Base-by-base conservation (phyloP, 108 stramenopile genomes). In the Pseudonitzschia delicatissima region DNA sequence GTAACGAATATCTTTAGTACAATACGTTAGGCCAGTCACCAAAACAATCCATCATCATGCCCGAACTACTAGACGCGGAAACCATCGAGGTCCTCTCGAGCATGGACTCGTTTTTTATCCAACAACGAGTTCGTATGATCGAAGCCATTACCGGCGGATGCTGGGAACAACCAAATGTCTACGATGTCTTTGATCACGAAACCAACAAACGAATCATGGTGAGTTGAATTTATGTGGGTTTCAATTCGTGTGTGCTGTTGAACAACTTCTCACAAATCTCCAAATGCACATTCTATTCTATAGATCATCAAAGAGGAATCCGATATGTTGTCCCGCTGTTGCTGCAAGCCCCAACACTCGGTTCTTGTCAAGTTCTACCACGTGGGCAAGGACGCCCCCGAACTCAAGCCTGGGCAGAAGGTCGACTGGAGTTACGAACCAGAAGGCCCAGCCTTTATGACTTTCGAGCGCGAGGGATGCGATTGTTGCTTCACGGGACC, bases 401-500 rank as follows among this genome's bases (percentile, higher is more conserved):
- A 62, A 62, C 6, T 55, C 29, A 37, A 62, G 12, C 37, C 60
- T 21, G 60, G 60, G 3, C 6, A 62, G 40, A 32, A 33, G 26
- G 40, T 55, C 26, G 53, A 55, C n/a, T 55, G 53, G 53, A 12
- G 29, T 12, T 55, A 55, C n/a, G 31, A 55, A 4, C 53, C 53
- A 25, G 31, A 0, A 7, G 55, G 64, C 31, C 15, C 35, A 18
- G 42, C 62, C 12, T 39, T 78, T 2, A 25, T 73, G 51, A 68
- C 77, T n/a, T 36, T 73, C 29, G 62, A 73, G 52, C 71, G 77
- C 0, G 40, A 45, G 18, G 77, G 72, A 23, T 66, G 67, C 27
- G 55, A 73, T 32, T 60, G 67, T 49, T 77, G 71, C 65, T 53
- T n/a, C 53, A 32, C 28, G 31, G 53, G 53, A 23, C 17, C n/a